phyloP scores from a whole-genome alignment of 208 protist genomes.

The Histomonas meleagridis region DNA sequence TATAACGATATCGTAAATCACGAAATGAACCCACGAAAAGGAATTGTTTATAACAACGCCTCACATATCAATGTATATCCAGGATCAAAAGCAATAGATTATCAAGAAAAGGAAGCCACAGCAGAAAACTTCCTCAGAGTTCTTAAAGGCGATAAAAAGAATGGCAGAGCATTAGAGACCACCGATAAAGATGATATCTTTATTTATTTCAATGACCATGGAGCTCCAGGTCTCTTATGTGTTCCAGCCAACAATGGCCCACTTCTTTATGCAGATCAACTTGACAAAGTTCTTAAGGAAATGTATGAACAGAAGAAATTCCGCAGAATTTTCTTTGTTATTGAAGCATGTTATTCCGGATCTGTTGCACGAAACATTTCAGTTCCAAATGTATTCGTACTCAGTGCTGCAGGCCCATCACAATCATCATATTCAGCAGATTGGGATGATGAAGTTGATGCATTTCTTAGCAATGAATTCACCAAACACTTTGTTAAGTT shows the following conservation, averaged over 20 bases:
- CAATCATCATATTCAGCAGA: background rate
- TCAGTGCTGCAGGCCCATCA: background rate
- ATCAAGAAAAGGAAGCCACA: background rate
- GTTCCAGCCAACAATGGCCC: background rate
- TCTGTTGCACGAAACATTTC: background rate
- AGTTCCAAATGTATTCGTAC: background rate
- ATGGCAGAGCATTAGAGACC: background rate
- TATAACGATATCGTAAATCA: slow-evolving; percentile 22
- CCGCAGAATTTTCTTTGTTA: background rate
- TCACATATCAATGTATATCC: background rate
- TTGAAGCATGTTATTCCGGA: slow-evolving; percentile 34
- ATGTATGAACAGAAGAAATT: background rate
- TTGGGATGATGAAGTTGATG: background rate
- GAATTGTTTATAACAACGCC: background rate
- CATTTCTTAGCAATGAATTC: background rate
- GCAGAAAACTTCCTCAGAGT: slow-evolving; percentile 1
- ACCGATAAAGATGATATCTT: background rate
- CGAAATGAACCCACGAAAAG: background rate
- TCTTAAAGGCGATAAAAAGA: background rate
- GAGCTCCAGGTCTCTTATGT: background rate
- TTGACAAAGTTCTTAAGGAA: background rate
- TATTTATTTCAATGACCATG: slow-evolving; percentile 28
- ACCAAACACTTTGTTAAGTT: background rate
- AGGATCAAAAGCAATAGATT: background rate
- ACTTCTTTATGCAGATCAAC: background rate